Percentiles rank a stretch among this genome's conserved stretches.
phyloP scores from a whole-genome alignment of 768 basidiomycete genomes.

The Cystofilobasidium capitatum region DNA sequence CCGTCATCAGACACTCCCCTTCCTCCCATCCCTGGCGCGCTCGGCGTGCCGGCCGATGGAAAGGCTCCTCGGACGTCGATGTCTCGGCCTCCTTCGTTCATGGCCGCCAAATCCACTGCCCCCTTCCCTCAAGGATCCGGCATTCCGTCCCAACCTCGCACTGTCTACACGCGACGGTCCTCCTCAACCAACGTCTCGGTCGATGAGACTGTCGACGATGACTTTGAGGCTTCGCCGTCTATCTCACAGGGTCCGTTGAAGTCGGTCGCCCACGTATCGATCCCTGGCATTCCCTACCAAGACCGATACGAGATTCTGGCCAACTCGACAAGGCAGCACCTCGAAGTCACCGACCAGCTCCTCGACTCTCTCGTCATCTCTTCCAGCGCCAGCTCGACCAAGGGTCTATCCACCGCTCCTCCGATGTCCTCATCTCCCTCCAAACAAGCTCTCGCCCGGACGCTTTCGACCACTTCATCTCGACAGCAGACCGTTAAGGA shows the following conservation, averaged over 20 bases:
- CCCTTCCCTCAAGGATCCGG: background rate
- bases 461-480: slow-evolving; percentile 30
- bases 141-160: background rate
- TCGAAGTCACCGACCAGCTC: slow-evolving; percentile 65
- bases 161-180: background rate
- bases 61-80: slow-evolving; percentile 47
- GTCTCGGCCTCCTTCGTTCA: background rate
- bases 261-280: slow-evolving; percentile 10
- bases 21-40: background rate
- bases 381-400: background rate
- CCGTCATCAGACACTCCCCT: background rate
- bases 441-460: slow-evolving; percentile 25
- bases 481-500: slow-evolving; percentile 52
- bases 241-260: background rate
- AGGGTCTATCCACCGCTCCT: background rate
- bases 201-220: slow-evolving; percentile 24
- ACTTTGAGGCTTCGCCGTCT: background rate
- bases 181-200: slow-evolving; percentile 13
- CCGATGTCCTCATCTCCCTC: slow-evolving; percentile 3
- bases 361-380: slow-evolving; percentile 44
- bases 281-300: slow-evolving; percentile 49
- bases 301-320: slow-evolving; percentile 50
- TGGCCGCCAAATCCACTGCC: background rate
- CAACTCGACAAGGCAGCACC: slow-evolving; percentile 49
- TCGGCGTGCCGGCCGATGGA: background rate